Percentiles rank a stretch among this genome's conserved stretches.
phyloP scores from a whole-genome alignment of 768 basidiomycete genomes.

The Lactarius sanguifluus region DNA sequence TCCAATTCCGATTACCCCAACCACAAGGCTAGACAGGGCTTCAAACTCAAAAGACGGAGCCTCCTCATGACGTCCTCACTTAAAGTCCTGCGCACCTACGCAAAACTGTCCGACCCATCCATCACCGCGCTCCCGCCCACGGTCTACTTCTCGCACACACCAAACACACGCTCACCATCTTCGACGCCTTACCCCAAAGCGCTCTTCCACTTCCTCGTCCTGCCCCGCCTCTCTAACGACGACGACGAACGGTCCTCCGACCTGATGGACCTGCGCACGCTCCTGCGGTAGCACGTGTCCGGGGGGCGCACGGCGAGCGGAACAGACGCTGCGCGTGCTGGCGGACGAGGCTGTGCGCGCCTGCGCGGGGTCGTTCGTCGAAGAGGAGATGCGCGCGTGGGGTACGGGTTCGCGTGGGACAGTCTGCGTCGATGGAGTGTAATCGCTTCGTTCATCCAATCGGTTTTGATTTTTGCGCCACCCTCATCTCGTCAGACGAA shows the following conservation, averaged over 20 bases:
- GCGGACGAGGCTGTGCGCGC: conserved; percentile 52
- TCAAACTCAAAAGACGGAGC: not conserved
- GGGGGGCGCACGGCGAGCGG: conserved; percentile 19
- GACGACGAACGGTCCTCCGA: not conserved
- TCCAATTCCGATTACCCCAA: too few relatives aligned
- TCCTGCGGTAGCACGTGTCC: conserved; percentile 32
- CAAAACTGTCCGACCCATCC: conserved; percentile 45
- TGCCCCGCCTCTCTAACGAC: conserved; percentile 57
- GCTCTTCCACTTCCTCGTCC: conserved; percentile 82
- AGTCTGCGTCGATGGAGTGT: conserved; percentile 90
- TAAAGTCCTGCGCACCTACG: conserved; percentile 62
- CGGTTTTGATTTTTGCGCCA: too few relatives aligned
- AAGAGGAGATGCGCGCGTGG: conserved; percentile 75
- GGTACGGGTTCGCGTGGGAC: conserved; percentile 74
- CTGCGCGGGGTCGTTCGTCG: conserved; percentile 67
- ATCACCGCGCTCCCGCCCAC: conserved; percentile 50
- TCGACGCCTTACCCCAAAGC: conserved; percentile 83
- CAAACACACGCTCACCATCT: conserved; percentile 58
- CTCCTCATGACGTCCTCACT: conserved; percentile 32
- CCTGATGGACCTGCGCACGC: conserved; percentile 19
- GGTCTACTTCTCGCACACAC: conserved; percentile 59
- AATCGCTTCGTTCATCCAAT: too few relatives aligned
- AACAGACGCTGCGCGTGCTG: conserved; percentile 48
- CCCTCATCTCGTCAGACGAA: too few relatives aligned
- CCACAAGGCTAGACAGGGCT: not conserved